Percentiles rank a stretch among this genome's conserved stretches.
Evolutionary conservation across 495 filamentous ascomycete genomes (phyloP).

Genomic region (Trichoderma reesei): DNA sequence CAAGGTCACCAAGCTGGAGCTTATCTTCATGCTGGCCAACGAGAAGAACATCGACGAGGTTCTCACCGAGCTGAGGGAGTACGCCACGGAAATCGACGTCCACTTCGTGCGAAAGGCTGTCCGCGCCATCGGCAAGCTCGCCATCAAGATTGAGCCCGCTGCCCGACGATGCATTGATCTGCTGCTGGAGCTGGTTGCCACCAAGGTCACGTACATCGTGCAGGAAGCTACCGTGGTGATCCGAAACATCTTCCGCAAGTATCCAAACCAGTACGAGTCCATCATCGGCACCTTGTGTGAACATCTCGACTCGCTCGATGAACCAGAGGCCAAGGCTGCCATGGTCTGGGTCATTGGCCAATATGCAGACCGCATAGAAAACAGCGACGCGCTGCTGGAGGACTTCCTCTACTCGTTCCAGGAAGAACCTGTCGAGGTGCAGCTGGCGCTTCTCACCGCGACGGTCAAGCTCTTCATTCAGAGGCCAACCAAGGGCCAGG

Average conservation of each 20-base stretch:
- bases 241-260: slow-evolving; percentile 97
- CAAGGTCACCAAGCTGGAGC: slow-evolving; percentile 96
- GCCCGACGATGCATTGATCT: slow-evolving; percentile 85
- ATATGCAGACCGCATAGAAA: slow-evolving; percentile 94
- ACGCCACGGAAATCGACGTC: slow-evolving; percentile 96
- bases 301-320: slow-evolving; percentile 92
- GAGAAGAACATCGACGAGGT: slow-evolving; percentile 96
- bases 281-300: slow-evolving; percentile 94
- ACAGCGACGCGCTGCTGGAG: slow-evolving; percentile 84
- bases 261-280: slow-evolving; percentile 95
- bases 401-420: slow-evolving; percentile 90
- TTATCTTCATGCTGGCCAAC: slow-evolving; percentile 98
- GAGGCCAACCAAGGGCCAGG: slow-evolving; percentile 86
- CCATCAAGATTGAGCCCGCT: slow-evolving; percentile 97
- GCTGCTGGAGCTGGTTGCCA: slow-evolving; percentile 84
- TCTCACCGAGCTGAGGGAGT: slow-evolving; percentile 88
- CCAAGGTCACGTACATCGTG: slow-evolving; percentile 99
- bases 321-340: slow-evolving; percentile 98
- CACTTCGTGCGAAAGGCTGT: slow-evolving; percentile 98
- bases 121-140: slow-evolving; percentile 92
- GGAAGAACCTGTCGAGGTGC: slow-evolving; percentile 91
- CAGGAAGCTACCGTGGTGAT: slow-evolving; percentile 99
- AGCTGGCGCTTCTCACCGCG: slow-evolving; percentile 87
- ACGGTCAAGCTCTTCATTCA: slow-evolving; percentile 99
- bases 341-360: slow-evolving; percentile 99